phyloP scores from a whole-genome alignment of 768 basidiomycete species.

The Boletus sensibilis region DNA sequence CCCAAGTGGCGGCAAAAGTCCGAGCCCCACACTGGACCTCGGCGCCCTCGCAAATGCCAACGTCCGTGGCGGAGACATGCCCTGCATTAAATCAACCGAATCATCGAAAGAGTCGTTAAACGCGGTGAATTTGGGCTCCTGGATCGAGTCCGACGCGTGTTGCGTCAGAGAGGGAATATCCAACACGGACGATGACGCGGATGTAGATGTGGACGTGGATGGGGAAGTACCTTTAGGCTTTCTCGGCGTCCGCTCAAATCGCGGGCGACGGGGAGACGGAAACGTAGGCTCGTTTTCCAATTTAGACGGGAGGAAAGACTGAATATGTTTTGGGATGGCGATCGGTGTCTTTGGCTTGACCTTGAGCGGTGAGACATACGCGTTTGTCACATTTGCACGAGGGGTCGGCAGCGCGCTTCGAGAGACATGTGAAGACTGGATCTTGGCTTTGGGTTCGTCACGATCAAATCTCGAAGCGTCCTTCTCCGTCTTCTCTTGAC shows the following conservation, averaged over 20 bases:
- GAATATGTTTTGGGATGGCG: slow-evolving; percentile 46
- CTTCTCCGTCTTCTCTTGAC: slow-evolving; percentile 50
- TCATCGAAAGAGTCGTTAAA: slow-evolving; percentile 39
- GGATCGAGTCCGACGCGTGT: slow-evolving; percentile 38
- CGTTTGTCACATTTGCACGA: slow-evolving; percentile 34
- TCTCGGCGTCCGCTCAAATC: slow-evolving; percentile 30
- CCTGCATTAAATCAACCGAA: slow-evolving; percentile 39
- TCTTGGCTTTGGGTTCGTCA: slow-evolving; percentile 52
- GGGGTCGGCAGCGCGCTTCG: slow-evolving; percentile 32
- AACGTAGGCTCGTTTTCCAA: slow-evolving; percentile 61
- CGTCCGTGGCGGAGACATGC: slow-evolving; percentile 55
- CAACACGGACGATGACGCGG: slow-evolving; percentile 35
- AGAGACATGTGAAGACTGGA: slow-evolving; percentile 37
- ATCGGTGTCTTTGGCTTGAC: slow-evolving; percentile 60
- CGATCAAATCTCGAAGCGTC: slow-evolving; percentile 42
- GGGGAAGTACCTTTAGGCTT: slow-evolving; percentile 17
- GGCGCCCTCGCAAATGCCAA: slow-evolving; percentile 49
- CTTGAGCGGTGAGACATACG: slow-evolving; percentile 49
- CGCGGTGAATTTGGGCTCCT: slow-evolving; percentile 37
- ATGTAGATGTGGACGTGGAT: slow-evolving; percentile 31
- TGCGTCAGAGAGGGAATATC: slow-evolving; percentile 54
- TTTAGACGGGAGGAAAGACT: slow-evolving; percentile 64
- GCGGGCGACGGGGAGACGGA: slow-evolving; percentile 38
- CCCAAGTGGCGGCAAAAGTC: slow-evolving; percentile 40
- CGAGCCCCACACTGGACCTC: slow-evolving; percentile 32